phyloP scores from a whole-genome alignment of 1,284 basidiomycete genomes.

The Exobasidium rhododendri region DNA sequence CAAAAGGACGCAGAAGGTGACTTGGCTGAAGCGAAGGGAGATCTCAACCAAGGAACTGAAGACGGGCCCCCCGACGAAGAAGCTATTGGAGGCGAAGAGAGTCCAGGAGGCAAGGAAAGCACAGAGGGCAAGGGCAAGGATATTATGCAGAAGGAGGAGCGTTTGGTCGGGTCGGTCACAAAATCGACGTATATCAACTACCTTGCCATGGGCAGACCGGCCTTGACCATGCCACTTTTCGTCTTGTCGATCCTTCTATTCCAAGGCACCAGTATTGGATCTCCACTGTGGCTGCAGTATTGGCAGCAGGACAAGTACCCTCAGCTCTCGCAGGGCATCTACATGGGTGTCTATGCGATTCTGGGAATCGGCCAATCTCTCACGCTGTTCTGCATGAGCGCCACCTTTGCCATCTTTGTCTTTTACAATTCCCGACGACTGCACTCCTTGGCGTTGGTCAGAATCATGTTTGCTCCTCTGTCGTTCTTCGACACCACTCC shows the following conservation, averaged over 20 bases:
- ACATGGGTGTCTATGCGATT: constrained; percentile 32
- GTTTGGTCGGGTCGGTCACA: constrained; percentile 20
- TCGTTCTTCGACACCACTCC: constrained; percentile 39
- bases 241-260: constrained; percentile 19
- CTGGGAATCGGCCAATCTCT: constrained; percentile 24
- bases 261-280: constrained; percentile 27
- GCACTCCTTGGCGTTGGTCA: constrained; percentile 21
- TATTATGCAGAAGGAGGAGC: constrained; percentile 25
- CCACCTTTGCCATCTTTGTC: constrained; percentile 25
- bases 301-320: constrained; percentile 20
- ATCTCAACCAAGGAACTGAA: not conserved
- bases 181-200: constrained; percentile 24
- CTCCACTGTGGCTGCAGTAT: constrained; percentile 28
- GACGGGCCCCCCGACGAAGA: too few species aligned
- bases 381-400: constrained; percentile 29
- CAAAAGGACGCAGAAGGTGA: constrained; percentile 45
- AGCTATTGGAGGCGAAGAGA: constrained; percentile 15
- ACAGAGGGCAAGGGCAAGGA: constrained; percentile 6
- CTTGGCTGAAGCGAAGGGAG: constrained; percentile 54
- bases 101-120: constrained; percentile 4
- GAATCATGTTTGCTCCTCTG: constrained; percentile 30
- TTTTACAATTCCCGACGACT: constrained; percentile 21
- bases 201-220: constrained; percentile 19
- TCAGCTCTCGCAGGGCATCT: constrained; percentile 21
- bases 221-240: constrained; percentile 22